Evolutionary conservation across 2,329 filamentous ascomycete species (phyloP).

Genomic region (Phialemoniopsis sp.): DNA sequence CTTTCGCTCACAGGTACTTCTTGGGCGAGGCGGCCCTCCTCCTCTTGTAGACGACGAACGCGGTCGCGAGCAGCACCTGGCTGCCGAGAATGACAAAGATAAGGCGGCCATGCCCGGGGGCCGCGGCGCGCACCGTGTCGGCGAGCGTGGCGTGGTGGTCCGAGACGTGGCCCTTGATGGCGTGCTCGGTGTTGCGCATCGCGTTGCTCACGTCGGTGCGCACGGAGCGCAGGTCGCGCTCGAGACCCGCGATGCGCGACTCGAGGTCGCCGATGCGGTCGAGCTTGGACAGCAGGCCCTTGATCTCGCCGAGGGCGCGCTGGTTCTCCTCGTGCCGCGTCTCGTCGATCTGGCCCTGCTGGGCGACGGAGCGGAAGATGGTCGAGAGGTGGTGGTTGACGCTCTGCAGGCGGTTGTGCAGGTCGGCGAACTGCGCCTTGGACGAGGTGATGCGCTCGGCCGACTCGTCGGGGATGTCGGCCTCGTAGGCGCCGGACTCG

Average conservation of each 20-base stretch:
- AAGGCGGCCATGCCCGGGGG: constrained; percentile 46
- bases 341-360: constrained; percentile 46
- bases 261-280: constrained; percentile 39
- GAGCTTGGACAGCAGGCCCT: constrained; percentile 35
- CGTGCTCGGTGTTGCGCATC: constrained; percentile 45
- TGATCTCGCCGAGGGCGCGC: constrained; percentile 40
- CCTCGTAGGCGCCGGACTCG: constrained; percentile 26
- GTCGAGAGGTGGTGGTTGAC: constrained; percentile 65
- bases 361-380: constrained; percentile 54
- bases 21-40: constrained; percentile 75
- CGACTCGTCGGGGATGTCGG: constrained; percentile 40
- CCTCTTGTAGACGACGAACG: constrained; percentile 77
- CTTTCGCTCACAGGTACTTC: constrained; percentile 69
- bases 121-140: constrained; percentile 38
- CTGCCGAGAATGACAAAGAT: constrained; percentile 71
- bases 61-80: constrained; percentile 65
- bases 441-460: constrained; percentile 44
- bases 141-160: constrained; percentile 47
- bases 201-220: constrained; percentile 48
- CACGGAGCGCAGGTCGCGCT: constrained; percentile 55
- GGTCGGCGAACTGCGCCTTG: constrained; percentile 70
- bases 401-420: constrained; percentile 77
- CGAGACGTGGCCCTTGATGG: constrained; percentile 46
- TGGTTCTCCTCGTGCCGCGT: constrained; percentile 53
- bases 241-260: constrained; percentile 45